Base-by-base conservation (phyloP, 106 monocot genomes). In the Dioscorea dumetorum region DNA sequence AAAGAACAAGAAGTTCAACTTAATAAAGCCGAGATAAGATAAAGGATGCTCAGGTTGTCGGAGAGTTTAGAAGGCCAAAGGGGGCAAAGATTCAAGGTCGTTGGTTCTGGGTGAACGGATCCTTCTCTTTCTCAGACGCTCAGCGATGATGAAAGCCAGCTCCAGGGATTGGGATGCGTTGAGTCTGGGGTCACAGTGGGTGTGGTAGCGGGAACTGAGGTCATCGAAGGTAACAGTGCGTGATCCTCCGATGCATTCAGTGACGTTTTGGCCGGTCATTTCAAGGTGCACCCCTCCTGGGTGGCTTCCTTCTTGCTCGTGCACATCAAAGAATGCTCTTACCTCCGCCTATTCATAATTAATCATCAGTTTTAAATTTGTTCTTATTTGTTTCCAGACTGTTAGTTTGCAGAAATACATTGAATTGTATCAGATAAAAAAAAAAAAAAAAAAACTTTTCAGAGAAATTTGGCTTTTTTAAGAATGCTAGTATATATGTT, bases 141-240 rank as follows among this genome's bases (percentile, higher is more conserved):
- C 87, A 16, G 87, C 83, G 32, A 87, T 73, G 69, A 82, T 82
- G 78, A 88, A 88, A 51, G 88, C 71, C 24, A 88, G 72, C 73
- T 88, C 88, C 11, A 88, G 81, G 1, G 88, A 78, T 49, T 88
- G 88, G 6, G 88, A 88, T 11, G 88, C 82, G 14, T 84, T 87
- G 28, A 87, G 80, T 22, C 87, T 68, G 12, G 87, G 87, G 69
- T 87, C 87, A 49, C 87, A 87, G 56, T 84, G 88, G 35, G 82
- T 83, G 65, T 83, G 82, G 78, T 83, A 83, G 64, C 78, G 78
- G 8, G 72, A 76, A 62, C 74, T 57, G 18, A 83, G 70, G 78
- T 88, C 84, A 49, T 84, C 84, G 18, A 84, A 84, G 79, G 82
- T 83, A 24, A 83, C 82, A 1, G 78, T 74, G 23, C 69, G 65